phyloP scores from a whole-genome alignment of 140 eudicot genomes.

The Stevia rebaudiana region DNA sequence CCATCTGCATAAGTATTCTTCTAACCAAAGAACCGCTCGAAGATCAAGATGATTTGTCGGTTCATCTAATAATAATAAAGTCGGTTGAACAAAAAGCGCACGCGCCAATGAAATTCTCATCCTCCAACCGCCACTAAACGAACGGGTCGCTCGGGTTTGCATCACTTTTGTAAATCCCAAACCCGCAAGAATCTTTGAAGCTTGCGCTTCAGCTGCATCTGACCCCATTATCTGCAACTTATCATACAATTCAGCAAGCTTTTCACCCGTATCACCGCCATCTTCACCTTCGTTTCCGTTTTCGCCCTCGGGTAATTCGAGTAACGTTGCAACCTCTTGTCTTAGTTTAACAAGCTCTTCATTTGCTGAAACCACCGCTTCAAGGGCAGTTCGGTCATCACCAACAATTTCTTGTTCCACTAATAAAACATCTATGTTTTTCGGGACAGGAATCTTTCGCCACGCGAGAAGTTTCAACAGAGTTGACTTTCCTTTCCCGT shows the following conservation, averaged over 20 bases:
- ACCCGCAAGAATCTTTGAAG: slow-evolving; percentile 49
- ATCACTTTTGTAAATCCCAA: slow-evolving; percentile 47
- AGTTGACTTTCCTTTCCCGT: slow-evolving; percentile 8
- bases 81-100: slow-evolving; percentile 42
- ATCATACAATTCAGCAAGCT: slow-evolving; percentile 39
- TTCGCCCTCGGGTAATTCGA: slow-evolving; percentile 28
- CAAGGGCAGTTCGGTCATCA: slow-evolving; percentile 64
- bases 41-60: slow-evolving; percentile 16
- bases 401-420: slow-evolving; percentile 86
- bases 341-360: slow-evolving; percentile 50
- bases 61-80: slow-evolving; percentile 4
- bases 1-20: slow-evolving; percentile 25
- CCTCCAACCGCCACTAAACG: slow-evolving; percentile 47
- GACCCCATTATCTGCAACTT: slow-evolving; percentile 23
- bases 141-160: slow-evolving; percentile 36
- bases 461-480: slow-evolving; percentile 12
- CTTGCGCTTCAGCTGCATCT: slow-evolving; percentile 43
- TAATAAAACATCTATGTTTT: slow-evolving; percentile 5
- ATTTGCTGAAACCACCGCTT: slow-evolving; percentile 48
- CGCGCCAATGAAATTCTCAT: slow-evolving; percentile 56
- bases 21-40: slow-evolving; percentile 8
- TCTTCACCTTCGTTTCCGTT: slow-evolving; percentile 32
- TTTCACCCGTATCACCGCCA: slow-evolving; percentile 30
- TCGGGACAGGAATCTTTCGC: slow-evolving; percentile 14
- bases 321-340: slow-evolving; percentile 52